These are phyloP conservation scores for Russula abietina DNA, from an alignment of 768 basidiomycete genomes.

Conservation along the genomic window DNA sequence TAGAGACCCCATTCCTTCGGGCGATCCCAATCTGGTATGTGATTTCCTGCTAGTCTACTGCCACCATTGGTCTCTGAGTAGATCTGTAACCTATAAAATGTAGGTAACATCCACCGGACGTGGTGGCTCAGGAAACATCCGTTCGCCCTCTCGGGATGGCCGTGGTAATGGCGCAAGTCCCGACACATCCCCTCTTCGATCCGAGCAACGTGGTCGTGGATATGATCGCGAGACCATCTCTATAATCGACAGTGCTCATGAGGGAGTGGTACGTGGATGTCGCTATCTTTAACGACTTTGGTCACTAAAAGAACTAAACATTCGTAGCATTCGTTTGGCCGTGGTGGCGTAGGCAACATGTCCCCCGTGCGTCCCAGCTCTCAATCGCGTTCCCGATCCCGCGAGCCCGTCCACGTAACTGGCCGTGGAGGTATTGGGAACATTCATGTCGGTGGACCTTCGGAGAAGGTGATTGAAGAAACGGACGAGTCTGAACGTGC, in stretches of 20 bases:
- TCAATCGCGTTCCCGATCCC: slow-evolving; percentile 44
- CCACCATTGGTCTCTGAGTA: too few species aligned
- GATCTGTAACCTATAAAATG: background rate
- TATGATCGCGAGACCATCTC: slow-evolving; percentile 30
- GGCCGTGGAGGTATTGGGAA: slow-evolving; percentile 67
- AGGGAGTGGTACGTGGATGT: slow-evolving; percentile 6
- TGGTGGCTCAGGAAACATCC: slow-evolving; percentile 82
- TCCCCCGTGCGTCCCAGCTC: background rate
- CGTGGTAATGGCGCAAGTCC: background rate
- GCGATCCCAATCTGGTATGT: slow-evolving; percentile 36
- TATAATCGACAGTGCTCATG: background rate
- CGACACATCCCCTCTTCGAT: background rate
- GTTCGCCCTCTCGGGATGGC: slow-evolving; percentile 62
- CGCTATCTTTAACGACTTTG: background rate
- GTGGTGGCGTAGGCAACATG: slow-evolving; percentile 64
- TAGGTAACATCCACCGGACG: slow-evolving; percentile 58
- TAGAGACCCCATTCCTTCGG: slow-evolving; percentile 42
- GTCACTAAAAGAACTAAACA: background rate
- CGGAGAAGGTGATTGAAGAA: slow-evolving; percentile 29
- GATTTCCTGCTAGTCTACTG: too few species aligned
- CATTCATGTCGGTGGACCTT: slow-evolving; percentile 34
- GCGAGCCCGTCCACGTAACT: slow-evolving; percentile 43
- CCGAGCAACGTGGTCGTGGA: slow-evolving; percentile 26
- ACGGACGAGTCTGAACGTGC: slow-evolving; percentile 36
- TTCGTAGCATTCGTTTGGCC: slow-evolving; percentile 45